phyloP scores from a whole-genome alignment of 306 rosid species.

The Castanea sativa region DNA sequence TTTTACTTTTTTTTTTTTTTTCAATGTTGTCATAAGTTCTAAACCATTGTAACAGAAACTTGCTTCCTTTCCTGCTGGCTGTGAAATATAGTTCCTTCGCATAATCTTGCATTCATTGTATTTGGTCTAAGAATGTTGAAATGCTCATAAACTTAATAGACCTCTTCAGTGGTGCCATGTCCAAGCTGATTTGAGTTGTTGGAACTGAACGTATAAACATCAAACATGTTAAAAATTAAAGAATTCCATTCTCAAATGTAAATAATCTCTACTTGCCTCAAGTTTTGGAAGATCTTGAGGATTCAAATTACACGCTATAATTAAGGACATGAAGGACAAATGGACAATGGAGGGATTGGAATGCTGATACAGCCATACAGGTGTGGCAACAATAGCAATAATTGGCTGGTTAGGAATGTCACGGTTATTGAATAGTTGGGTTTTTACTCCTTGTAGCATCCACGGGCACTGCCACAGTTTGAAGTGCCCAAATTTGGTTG shows the following conservation, averaged over 20 bases:
- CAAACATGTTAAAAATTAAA: neutral
- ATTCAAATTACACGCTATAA: constrained; percentile 73
- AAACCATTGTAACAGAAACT: too few relatives aligned
- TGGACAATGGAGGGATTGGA: constrained; percentile 56
- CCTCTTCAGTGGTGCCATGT: constrained; percentile 64
- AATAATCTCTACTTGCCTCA: constrained; percentile 73
- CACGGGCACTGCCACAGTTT: constrained; percentile 84
- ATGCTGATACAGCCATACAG: constrained; percentile 39
- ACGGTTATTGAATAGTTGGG: too few relatives aligned
- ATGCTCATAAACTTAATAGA: constrained; percentile 63
- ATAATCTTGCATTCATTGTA: constrained; percentile 24
- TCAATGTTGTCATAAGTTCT: too few relatives aligned
- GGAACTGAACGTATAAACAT: constrained; percentile 80
- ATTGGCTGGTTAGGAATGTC: too few relatives aligned
- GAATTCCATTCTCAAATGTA: neutral
- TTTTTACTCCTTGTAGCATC: constrained; percentile 90
- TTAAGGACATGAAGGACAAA: constrained; percentile 62
- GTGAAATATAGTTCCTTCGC: constrained; percentile 19
- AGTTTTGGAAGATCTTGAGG: constrained; percentile 92
- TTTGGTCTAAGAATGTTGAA: constrained; percentile 15
- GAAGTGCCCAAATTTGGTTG: constrained; percentile 80
- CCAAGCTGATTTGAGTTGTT: constrained; percentile 94
- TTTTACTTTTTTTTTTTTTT: too few relatives aligned
- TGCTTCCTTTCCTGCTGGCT: too few relatives aligned
- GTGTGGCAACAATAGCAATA: constrained; percentile 56